A percentile compares a stretch with the other conserved stretches of the same genome.
phyloP scores from a whole-genome alignment of 1,284 basidiomycete genomes.

The Agroathelia rolfsii region DNA sequence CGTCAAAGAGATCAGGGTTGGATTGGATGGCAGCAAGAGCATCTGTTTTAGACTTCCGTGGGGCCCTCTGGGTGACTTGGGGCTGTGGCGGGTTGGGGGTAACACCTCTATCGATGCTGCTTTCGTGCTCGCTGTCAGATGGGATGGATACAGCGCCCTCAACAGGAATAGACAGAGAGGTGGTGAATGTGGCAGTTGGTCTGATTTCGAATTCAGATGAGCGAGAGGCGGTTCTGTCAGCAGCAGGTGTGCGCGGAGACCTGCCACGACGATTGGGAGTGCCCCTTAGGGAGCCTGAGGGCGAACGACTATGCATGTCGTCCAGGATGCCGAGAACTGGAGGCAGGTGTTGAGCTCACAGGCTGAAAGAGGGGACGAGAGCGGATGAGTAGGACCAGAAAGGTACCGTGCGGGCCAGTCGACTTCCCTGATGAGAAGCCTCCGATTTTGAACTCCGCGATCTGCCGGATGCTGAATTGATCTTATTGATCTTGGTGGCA shows the following conservation, averaged over 20 bases:
- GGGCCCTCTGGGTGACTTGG: slow-evolving; percentile 53
- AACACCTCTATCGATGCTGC: slow-evolving; percentile 17
- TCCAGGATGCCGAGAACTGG: too few species aligned
- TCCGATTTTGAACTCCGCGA: too few species aligned
- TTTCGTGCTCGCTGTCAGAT: slow-evolving; percentile 17
- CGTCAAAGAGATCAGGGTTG: slow-evolving; percentile 43
- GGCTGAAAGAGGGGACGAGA: too few species aligned
- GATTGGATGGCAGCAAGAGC: slow-evolving; percentile 67
- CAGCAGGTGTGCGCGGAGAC: slow-evolving; percentile 19
- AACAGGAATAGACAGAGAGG: slow-evolving; percentile 58
- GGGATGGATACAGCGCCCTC: slow-evolving; percentile 52
- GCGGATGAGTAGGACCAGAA: too few species aligned
- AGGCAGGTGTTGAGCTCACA: too few species aligned
- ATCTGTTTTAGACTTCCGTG: slow-evolving; percentile 80
- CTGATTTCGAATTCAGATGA: slow-evolving; percentile 32
- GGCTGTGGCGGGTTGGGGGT: slow-evolving; percentile 19
- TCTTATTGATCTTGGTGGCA: too few species aligned
- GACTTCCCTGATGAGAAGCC: too few species aligned
- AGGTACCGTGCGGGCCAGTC: too few species aligned
- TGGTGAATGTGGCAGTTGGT: slow-evolving; percentile 41
- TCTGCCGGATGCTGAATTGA: too few species aligned
- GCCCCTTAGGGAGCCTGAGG: slow-evolving; percentile 12
- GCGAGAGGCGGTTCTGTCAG: slow-evolving; percentile 19
- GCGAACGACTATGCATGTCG: slow-evolving; percentile 12
- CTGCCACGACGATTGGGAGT: slow-evolving; percentile 21